These are phyloP conservation scores for Stellera chamaejasme DNA, from an alignment of 345 rosid genomes.

Conservation along the genomic window DNA sequence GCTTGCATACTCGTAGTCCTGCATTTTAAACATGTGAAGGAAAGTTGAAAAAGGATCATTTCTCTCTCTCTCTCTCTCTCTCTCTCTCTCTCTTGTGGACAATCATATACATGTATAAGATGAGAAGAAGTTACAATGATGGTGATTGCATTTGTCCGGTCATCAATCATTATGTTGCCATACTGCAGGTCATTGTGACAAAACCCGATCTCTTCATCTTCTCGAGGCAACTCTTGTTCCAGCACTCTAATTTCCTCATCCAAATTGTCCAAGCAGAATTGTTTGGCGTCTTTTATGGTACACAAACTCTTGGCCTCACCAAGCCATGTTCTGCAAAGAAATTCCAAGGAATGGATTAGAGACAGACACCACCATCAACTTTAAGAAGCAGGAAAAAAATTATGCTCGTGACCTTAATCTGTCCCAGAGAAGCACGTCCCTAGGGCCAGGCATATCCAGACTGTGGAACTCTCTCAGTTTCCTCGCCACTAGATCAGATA, in stretches of 20 bases:
- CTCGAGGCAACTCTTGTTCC: constrained; percentile 38
- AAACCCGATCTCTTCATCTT: constrained; percentile 46
- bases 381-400: neutral
- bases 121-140: constrained; percentile 40
- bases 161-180: constrained; percentile 83
- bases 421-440: constrained; percentile 46
- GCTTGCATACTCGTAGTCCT: constrained; percentile 85
- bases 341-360: constrained; percentile 1
- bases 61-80: too few relatives aligned
- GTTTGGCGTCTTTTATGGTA: constrained; percentile 33
- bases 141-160: constrained; percentile 48
- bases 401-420: constrained; percentile 45
- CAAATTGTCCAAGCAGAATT: constrained; percentile 36
- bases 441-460: constrained; percentile 69
- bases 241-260: constrained; percentile 44
- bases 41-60: neutral
- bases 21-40: constrained; percentile 7
- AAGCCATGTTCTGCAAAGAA: constrained; percentile 42
- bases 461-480: constrained; percentile 70
- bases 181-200: constrained; percentile 87
- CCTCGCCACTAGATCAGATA: constrained; percentile 54
- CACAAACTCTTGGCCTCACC: constrained; percentile 41
- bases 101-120: neutral
- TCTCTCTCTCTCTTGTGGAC: too few relatives aligned
- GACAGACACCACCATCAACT: neutral